Evolutionary conservation across 257 asterid genomes (phyloP).

Genomic region (Solanum paucissectum): DNA sequence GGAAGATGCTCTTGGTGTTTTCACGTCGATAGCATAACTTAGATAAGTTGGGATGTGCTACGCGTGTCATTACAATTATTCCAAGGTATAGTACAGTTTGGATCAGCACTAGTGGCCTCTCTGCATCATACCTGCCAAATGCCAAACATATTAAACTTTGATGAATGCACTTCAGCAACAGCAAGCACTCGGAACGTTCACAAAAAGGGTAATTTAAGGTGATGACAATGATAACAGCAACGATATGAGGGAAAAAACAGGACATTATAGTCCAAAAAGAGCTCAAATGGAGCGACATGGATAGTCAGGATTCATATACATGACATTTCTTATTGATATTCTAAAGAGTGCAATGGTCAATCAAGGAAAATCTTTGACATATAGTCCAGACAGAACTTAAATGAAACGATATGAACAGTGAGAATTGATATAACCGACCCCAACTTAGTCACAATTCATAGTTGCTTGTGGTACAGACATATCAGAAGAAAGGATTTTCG

Average conservation of each 20-base stretch:
- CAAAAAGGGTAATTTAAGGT: not conserved
- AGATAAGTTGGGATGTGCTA: slow-evolving; percentile 73
- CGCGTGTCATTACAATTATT: slow-evolving; percentile 46
- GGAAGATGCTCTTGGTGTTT: slow-evolving; percentile 36
- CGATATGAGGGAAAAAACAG: not conserved
- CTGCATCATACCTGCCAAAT: slow-evolving; percentile 49
- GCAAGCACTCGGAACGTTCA: not conserved
- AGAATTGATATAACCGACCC: not conserved
- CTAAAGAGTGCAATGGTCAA: too few relatives aligned
- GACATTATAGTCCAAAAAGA: not conserved
- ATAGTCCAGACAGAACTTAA: not conserved
- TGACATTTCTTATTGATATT: not conserved
- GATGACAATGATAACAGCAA: not conserved
- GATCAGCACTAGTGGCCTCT: slow-evolving; percentile 49
- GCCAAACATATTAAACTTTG: not conserved
- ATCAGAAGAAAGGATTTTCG: not conserved
- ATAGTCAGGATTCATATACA: not conserved
- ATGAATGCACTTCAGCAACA: not conserved
- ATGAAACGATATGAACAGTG: not conserved
- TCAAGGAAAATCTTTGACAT: not conserved
- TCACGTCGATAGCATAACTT: slow-evolving; percentile 64
- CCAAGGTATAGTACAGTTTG: slow-evolving; percentile 54
- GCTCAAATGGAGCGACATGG: not conserved
- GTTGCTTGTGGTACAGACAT: not conserved
- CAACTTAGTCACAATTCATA: not conserved